Conservation (phyloP, 768 basidiomycete genomes). For the Naganishia friedmannii region DNA sequence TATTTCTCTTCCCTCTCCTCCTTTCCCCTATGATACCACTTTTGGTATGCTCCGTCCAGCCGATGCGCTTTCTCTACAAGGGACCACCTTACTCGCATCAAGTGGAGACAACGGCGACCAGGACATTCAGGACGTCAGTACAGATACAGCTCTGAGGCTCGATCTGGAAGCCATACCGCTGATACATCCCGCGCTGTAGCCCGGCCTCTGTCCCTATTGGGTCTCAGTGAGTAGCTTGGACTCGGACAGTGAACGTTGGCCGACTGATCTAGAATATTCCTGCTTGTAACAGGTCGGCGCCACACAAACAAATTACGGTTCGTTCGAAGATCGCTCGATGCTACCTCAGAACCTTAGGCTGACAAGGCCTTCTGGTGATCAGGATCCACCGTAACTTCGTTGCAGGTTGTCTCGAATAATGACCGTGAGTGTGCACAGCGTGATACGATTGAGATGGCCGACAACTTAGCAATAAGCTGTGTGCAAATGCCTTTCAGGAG, state of each 20-base stretch:
- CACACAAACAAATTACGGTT: conserved; percentile 5
- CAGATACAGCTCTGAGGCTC: no score
- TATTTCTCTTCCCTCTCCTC: neutral
- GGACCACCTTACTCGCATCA: conserved; percentile 1
- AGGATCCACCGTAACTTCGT: conserved; percentile 20
- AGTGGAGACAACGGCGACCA: conserved; percentile 20
- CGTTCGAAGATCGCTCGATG: neutral
- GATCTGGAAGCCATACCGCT: no score
- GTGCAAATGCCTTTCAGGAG: neutral
- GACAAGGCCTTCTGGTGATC: neutral
- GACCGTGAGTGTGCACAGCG: conserved; percentile 4
- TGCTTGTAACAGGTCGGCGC: conserved; percentile 23
- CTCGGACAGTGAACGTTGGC: no score
- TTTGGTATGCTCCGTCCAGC: no score
- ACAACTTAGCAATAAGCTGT: no score
- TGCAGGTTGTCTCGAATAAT: conserved; percentile 12
- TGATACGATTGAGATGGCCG: no score
- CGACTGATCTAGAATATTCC: no score
- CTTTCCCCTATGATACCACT: no score
- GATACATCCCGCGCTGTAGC: neutral
- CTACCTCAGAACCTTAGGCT: no score
- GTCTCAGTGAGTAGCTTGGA: conserved; percentile 18
- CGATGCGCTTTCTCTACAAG: neutral
- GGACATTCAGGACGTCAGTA: conserved; percentile 16
- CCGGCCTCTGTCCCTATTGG: conserved; percentile 12